These are phyloP conservation scores for Oryza meyeriana DNA, from an alignment of 176 grass and related monocot genomes.

Conservation along the genomic window DNA sequence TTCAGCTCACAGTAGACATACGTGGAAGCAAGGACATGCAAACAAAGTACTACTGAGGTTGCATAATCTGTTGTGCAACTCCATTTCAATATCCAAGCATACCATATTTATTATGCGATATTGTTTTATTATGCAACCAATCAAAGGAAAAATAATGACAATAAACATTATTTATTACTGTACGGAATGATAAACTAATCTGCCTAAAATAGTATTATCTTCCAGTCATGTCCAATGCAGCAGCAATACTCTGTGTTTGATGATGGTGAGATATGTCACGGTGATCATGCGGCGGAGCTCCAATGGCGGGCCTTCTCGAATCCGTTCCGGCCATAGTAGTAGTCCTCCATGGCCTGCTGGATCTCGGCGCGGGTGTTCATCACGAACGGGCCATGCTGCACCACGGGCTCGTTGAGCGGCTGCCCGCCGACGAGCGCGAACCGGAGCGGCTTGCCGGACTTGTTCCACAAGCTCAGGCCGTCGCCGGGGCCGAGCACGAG, in stretches of 20 bases:
- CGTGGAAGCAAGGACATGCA: too few species aligned
- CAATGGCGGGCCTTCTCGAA: constrained; percentile 71
- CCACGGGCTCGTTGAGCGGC: constrained; percentile 60
- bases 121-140: background rate
- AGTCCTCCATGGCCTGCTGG: constrained; percentile 72
- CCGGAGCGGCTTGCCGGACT: constrained; percentile 31
- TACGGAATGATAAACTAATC: background rate
- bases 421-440: constrained; percentile 64
- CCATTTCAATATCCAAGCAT: background rate
- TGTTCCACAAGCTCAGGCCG: constrained; percentile 73
- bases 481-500: constrained; percentile 62
- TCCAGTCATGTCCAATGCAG: background rate
- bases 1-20: too few species aligned
- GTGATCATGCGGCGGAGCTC: constrained; percentile 25
- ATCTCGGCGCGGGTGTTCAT: constrained; percentile 84
- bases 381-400: constrained; percentile 74
- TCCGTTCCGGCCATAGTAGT: constrained; percentile 55
- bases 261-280: background rate
- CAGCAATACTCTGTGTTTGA: background rate
- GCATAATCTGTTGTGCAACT: background rate
- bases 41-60: too few species aligned
- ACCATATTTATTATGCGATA: background rate
- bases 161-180: background rate
- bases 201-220: background rate
- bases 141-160: background rate